Evolutionary conservation across 2,329 filamentous ascomycete genomes (phyloP), one percentile per base, ranked within the genome.

Genomic region (Fusarium bulbicola): DNA sequence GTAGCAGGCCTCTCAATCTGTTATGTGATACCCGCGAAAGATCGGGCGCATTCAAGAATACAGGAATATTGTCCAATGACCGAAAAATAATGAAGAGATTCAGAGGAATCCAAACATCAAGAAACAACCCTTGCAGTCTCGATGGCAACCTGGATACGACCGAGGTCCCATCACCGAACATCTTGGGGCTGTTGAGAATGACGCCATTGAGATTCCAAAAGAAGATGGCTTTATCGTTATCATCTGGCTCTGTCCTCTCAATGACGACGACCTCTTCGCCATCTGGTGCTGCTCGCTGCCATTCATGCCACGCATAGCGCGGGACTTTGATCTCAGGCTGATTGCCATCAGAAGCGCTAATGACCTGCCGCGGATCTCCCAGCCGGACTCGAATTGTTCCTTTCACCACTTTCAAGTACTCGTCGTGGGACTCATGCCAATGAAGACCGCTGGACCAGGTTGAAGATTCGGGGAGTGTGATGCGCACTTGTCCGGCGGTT

Each of bases 181-280:
- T 28, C 21, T 49, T 65, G 2, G 73, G 70, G 2, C 76, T 70
- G 15, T 77, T 50, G 26, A 85, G 72, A 20, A 84, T 78, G 7
- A 84, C 76, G 0, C 82, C 82, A 46, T 87, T 87, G 32, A 87
- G 63, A 57, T 87, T 87, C 79, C 85, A 83, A 70, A 87, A 88
- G 76, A 88, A 87, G 0, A 85, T 66, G 5, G 83, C 80, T 74
- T 88, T 88, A 16, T 80, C 73, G 0, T 84, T 81, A 59, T 87
- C 85, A 10, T 63, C 76, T 0, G 86, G 86, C 21, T 84, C 82
- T 1, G 85, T 87, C 76, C 84, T 82, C 75, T 87, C 86, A 16
- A 85, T 78, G 0, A 86, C 84, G 5, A 87, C 61, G 4, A 80
- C 76, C 0, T 85, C 82, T 6, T 82, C 81, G 12, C 75, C 79